Evolutionary conservation across 306 rosid species (phyloP).

Genomic region (Cucumis hystrix): DNA sequence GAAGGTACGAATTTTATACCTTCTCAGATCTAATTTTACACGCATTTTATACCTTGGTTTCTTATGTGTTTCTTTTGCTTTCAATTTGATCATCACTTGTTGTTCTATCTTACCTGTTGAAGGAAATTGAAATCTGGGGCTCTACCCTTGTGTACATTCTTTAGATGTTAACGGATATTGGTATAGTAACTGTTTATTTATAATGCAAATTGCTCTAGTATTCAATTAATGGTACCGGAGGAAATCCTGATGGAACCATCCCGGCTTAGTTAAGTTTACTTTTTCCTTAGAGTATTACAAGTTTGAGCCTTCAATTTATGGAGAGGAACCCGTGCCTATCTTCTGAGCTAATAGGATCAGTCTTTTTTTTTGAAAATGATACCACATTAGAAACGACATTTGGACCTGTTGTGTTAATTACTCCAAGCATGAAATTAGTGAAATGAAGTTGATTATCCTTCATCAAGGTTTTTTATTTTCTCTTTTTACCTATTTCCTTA

Average conservation of each 20-base stretch:
- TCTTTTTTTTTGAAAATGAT: neutral
- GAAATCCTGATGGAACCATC: neutral
- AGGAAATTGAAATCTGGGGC: neutral
- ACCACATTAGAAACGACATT: neutral
- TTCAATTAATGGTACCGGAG: neutral
- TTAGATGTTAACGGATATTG: neutral
- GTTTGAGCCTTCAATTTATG: neutral
- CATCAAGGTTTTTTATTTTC: neutral
- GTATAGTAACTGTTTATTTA: neutral
- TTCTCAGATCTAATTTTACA: neutral
- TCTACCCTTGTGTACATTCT: neutral
- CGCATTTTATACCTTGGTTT: neutral
- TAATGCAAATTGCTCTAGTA: neutral
- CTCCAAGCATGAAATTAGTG: neutral
- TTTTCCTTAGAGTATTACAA: neutral
- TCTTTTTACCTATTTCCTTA: neutral
- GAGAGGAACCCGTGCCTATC: neutral
- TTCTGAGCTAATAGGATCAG: neutral
- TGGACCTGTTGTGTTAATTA: neutral
- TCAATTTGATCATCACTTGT: neutral
- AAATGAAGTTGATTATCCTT: neutral
- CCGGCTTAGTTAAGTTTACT: neutral
- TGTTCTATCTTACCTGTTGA: neutral
- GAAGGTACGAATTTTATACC: slow-evolving; percentile 30
- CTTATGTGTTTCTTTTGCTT: neutral